Evolutionary conservation across 108 stramenopile genomes (phyloP), one percentile per base, ranked within the genome.

Genomic region (Nannochloropsis salina): DNA sequence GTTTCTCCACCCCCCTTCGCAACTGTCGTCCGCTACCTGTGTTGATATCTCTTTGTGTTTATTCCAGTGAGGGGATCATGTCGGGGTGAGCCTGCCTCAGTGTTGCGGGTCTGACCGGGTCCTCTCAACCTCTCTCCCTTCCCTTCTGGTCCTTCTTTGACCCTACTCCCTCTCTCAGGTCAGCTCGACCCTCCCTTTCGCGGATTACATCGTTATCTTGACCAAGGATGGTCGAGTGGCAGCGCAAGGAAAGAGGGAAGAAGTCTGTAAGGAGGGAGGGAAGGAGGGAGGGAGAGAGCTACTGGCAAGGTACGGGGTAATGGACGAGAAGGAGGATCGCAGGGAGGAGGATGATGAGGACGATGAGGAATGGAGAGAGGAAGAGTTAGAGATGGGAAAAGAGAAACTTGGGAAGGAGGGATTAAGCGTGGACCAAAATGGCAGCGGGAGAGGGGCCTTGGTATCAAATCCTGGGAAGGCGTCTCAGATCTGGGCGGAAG

Each of bases 81-180:
- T 31, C 31, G 31, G 31, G 31, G 31, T 31, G 31, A 1, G 31
- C 31, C 31, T 31, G 31, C 31, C 31, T 31, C 31, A 31, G 31
- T 31, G 31, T 31, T 31, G 31, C 31, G 31, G 31, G 31, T 31
- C 31, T 31, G 31, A 31, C 31, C 31, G 31, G 31, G 31, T 31
- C 31, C 31, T 31, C 31, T 31, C 31, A n/a, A 41, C 20, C 20
- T 80, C 44, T 11, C 45, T 44, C 45, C 61, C 6, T n/a, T 74
- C 61, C 6, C 20, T 8, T 74, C 61, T n/a, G 20, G 15, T n/a
- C 61, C 6, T 74, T 6, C 61, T n/a, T 51, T 31, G 31, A 31
- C 47, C 47, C 47, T 51, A 10, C 47, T 51, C 47, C 47, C 47
- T 74, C 61, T n/a, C 61, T 74, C 81, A 81, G 81, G 81, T 81